Evolutionary conservation across 2,329 filamentous ascomycete genomes (phyloP), one percentile per base, ranked within the genome.

Genomic region (Aureobasidium sp.): DNA sequence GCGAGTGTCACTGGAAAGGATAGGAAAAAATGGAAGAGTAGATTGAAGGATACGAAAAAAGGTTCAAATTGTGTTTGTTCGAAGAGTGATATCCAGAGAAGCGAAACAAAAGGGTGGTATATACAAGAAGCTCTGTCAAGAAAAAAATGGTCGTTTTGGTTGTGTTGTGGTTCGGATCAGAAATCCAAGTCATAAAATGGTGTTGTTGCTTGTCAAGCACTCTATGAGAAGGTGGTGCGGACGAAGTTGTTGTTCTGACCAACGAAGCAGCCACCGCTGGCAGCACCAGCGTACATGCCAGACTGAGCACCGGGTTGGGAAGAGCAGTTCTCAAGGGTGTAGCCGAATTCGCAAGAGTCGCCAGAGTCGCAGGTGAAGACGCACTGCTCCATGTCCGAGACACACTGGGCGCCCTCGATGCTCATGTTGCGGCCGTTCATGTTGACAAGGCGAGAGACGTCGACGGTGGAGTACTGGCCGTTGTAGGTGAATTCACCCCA

Each of bases 401-500:
- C 42, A 14, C 60, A 61, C 48, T 47, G 19, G 5, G 44, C 49
- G 17, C 35, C 49, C 31, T 39, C 40, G 37, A 65, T 63, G 45
- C 39, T 40, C 57, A 63, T 63, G 19, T 31, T 29, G 47, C 52
- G 33, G 40, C 63, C 63, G 27, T 65, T 61, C 63, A 65, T 65
- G 61, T 65, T 63, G 33, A 62, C 39, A 12, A 61, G 49, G 48
- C 63, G 63, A 9, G 63, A 65, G 40, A 65, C 63, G 31, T 65
- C 63, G 33, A 62, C 60, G 53, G 63, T 65, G 42, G 61, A 63
- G 61, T 62, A 65, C 5, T 35, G 35, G 47, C 60, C 58, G 47
- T 40, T 52, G 59, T 62, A 65, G 44, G 65, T 66, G 62, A 40
- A 61, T 45, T 66, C 65, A 29, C 60, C 60, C 61, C 62, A 64